Percentiles rank a stretch among this genome's conserved stretches.
phyloP scores from a whole-genome alignment of 179 eudicot species.

The Dionaea muscipula region DNA sequence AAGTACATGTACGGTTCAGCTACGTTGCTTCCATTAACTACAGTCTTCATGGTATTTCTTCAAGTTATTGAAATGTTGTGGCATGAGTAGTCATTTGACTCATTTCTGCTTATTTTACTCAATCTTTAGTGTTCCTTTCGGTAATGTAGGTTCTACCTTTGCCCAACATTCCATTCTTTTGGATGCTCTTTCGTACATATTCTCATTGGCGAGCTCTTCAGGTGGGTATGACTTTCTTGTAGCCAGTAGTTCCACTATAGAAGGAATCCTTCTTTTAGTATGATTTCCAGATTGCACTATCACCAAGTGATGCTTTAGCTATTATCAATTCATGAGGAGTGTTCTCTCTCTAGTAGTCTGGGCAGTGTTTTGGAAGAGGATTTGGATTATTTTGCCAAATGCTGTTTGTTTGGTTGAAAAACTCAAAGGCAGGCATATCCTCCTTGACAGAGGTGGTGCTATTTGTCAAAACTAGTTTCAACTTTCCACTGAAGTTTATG shows the following conservation, averaged over 20 bases:
- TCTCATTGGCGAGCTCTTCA: constrained; percentile 95
- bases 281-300: too few species aligned
- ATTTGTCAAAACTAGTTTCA: too few species aligned
- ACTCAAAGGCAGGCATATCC: too few species aligned
- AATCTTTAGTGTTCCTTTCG: constrained; percentile 1
- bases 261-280: too few species aligned
- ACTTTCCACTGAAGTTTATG: neutral
- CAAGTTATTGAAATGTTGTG: neutral
- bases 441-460: too few species aligned
- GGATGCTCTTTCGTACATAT: constrained; percentile 83
- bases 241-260: too few species aligned
- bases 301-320: too few species aligned
- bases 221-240: constrained; percentile 28
- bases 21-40: constrained; percentile 58
- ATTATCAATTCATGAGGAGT: too few species aligned
- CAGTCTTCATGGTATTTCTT: constrained; percentile 50
- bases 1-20: constrained; percentile 84
- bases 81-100: neutral
- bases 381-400: too few species aligned
- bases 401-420: too few species aligned
- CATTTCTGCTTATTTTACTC: constrained; percentile 2
- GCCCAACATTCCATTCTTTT: constrained; percentile 96
- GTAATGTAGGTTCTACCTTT: constrained; percentile 68
- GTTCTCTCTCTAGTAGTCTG: too few species aligned
- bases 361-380: too few species aligned